These are phyloP conservation scores for Colletotrichum euphorbiae DNA, from an alignment of 2,329 filamentous ascomycete genomes.

Conservation along the genomic window DNA sequence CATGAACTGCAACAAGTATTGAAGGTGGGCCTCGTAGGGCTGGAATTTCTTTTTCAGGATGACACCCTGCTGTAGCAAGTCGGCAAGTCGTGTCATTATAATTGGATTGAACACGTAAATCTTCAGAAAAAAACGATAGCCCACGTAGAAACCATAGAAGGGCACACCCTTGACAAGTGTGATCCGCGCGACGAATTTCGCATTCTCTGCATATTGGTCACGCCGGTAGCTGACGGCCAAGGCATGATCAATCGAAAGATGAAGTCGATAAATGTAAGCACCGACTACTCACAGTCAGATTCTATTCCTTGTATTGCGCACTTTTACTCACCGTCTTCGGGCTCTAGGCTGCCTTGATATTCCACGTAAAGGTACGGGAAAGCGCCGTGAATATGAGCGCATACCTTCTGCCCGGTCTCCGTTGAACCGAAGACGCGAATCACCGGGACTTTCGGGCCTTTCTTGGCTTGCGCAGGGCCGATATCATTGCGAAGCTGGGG, in stretches of 20 bases:
- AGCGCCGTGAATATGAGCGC: conserved; percentile 93
- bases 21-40: conserved; percentile 92
- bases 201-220: conserved; percentile 75
- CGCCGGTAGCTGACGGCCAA: conserved; percentile 86
- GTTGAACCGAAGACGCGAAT: conserved; percentile 93
- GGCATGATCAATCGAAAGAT: conserved; percentile 90
- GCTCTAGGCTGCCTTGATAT: conserved; percentile 77
- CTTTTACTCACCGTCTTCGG: conserved; percentile 71
- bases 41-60: conserved; percentile 88
- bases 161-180: conserved; percentile 92
- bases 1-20: conserved; percentile 97
- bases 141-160: conserved; percentile 96
- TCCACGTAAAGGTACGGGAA: conserved; percentile 96
- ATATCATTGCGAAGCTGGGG: conserved; percentile 78
- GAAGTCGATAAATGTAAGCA: conserved; percentile 80
- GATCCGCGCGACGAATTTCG: conserved; percentile 86
- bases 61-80: conserved; percentile 87
- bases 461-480: conserved; percentile 67
- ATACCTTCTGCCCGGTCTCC: conserved; percentile 94
- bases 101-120: conserved; percentile 92
- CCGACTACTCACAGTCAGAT: conserved; percentile 66
- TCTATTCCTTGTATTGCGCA: background rate
- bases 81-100: conserved; percentile 87
- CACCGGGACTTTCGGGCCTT: conserved; percentile 82
- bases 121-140: conserved; percentile 91